Percentiles rank a stretch among this genome's conserved stretches.
Evolutionary conservation across 2,329 filamentous ascomycete genomes (phyloP).

Genomic region (Zasmidium citrigriseum): DNA sequence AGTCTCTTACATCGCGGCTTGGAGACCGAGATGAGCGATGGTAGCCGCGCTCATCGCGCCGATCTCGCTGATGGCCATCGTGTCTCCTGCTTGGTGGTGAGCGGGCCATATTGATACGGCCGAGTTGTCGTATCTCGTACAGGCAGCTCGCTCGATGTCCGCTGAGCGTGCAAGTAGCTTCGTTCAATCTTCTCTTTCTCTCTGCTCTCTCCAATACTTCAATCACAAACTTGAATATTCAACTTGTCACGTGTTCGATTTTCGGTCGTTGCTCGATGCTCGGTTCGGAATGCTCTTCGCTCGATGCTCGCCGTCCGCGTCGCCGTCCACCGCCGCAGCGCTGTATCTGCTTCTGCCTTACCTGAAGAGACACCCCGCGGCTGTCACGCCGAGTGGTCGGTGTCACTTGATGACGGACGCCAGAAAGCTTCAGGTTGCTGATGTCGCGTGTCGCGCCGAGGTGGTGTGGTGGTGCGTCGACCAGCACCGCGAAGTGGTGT

Average conservation of each 20-base stretch:
- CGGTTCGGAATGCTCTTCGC: no score
- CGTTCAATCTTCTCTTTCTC: not conserved
- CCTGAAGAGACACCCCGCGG: not conserved
- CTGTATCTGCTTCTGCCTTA: not conserved
- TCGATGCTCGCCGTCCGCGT: not conserved
- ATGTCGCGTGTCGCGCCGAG: not conserved
- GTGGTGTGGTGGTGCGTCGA: not conserved
- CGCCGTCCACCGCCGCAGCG: no score
- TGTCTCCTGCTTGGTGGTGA: conserved; percentile 13
- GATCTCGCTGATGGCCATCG: conserved; percentile 3
- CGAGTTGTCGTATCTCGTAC: conserved; percentile 8
- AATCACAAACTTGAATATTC: not conserved
- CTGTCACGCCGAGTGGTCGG: not conserved
- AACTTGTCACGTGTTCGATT: not conserved
- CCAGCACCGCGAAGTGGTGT: not conserved
- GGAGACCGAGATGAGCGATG: conserved; percentile 16
- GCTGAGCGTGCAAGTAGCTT: not conserved
- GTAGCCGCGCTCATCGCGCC: conserved; percentile 5
- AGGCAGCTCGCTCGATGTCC: conserved; percentile 6
- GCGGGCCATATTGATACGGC: conserved; percentile 14
- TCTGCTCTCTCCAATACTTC: no score
- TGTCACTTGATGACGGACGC: not conserved
- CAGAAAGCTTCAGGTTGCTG: not conserved
- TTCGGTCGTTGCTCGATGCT: not conserved
- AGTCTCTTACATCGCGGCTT: conserved; percentile 10